Evolutionary conservation across 371 early-diverging fungal species (phyloP).

Genomic region (Parasitella parasitica): DNA sequence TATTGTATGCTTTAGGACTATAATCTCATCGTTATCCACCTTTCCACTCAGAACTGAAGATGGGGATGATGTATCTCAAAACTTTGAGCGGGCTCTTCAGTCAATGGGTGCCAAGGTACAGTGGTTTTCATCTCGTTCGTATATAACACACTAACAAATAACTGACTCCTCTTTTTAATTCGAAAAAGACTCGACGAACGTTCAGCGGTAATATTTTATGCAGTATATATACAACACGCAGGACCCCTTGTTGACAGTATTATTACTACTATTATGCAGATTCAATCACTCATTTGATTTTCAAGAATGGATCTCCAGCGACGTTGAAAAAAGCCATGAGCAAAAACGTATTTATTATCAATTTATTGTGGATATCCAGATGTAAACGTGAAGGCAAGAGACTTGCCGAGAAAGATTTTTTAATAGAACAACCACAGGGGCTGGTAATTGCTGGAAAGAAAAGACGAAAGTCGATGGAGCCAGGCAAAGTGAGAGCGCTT

Average conservation of each 20-base stretch:
- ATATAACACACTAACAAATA: no score
- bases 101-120: slow-evolving; percentile 46
- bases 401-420: slow-evolving; percentile 36
- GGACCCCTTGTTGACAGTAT: background rate
- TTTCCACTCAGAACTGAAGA: slow-evolving; percentile 42
- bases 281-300: slow-evolving; percentile 45
- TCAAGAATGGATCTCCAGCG: slow-evolving; percentile 47
- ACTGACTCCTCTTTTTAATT: background rate
- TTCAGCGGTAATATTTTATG: slow-evolving; percentile 6
- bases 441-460: slow-evolving; percentile 28
- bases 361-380: slow-evolving; percentile 41
- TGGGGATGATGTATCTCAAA: slow-evolving; percentile 48
- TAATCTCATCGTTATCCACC: background rate
- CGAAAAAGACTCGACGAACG: slow-evolving; percentile 5
- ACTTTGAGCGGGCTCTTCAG: slow-evolving; percentile 43
- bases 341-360: slow-evolving; percentile 35
- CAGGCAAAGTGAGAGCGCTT: slow-evolving; percentile 40
- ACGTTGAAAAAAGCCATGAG: slow-evolving; percentile 39
- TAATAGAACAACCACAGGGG: slow-evolving; percentile 34
- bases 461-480: slow-evolving; percentile 50
- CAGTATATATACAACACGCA: background rate
- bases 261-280: slow-evolving; percentile 20
- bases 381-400: slow-evolving; percentile 39
- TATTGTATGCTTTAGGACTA: background rate
- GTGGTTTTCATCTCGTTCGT: background rate